phyloP scores from a whole-genome alignment of 805 yeast genomes.

The Kluyveromyces starmeri region DNA sequence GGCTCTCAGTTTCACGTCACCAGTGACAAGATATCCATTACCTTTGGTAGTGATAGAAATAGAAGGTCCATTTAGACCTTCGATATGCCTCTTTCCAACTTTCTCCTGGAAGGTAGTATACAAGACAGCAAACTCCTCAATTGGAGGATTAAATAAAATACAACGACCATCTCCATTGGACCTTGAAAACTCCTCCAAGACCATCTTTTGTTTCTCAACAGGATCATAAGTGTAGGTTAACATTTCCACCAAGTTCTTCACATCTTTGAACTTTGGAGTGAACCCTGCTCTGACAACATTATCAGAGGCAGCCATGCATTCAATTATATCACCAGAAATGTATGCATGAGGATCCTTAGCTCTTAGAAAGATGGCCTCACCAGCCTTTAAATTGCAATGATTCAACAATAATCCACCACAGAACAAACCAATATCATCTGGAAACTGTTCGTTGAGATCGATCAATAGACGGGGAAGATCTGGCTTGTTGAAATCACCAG shows the following conservation, averaged over 20 bases:
- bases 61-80: constrained; percentile 76
- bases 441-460: constrained; percentile 80
- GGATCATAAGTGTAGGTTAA: constrained; percentile 83
- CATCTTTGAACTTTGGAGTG: constrained; percentile 99
- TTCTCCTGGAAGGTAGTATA: constrained; percentile 54
- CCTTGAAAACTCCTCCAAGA: constrained; percentile 39
- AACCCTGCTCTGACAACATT: constrained; percentile 98
- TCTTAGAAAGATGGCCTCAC: constrained; percentile 93
- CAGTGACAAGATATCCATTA: constrained; percentile 46
- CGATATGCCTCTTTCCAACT: constrained; percentile 43
- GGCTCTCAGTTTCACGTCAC: constrained; percentile 37
- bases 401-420: constrained; percentile 91
- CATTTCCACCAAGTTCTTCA: constrained; percentile 78
- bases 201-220: constrained; percentile 90
- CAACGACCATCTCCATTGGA: constrained; percentile 60
- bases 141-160: constrained; percentile 85
- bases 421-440: constrained; percentile 87
- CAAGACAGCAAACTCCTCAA: constrained; percentile 91
- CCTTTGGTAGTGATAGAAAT: constrained; percentile 81
- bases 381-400: constrained; percentile 72
- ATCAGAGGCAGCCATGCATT: constrained; percentile 99
- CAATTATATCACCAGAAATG: constrained; percentile 93
- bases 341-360: constrained; percentile 99
- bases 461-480: constrained; percentile 65
- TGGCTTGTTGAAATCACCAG: constrained; percentile 43